Percentiles rank a stretch among this genome's conserved stretches.
Conservation (phyloP, 2,329 filamentous ascomycete species). For the Spiromastix sp. region DNA sequence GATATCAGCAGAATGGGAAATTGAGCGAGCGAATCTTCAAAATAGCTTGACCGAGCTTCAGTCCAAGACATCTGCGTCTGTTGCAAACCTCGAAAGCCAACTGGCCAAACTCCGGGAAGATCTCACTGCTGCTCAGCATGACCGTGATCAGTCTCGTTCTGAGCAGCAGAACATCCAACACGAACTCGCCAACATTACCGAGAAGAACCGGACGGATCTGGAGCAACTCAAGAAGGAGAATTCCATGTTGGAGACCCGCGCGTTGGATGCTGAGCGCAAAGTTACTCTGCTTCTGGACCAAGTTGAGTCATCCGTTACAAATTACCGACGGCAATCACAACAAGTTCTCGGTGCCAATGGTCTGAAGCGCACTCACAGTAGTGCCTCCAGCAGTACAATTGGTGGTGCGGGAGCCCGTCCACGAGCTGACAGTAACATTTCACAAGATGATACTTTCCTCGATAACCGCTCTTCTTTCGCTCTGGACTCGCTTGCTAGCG, state of each 20-base stretch:
- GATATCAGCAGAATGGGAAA: slow-evolving; percentile 57
- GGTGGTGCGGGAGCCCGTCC: slow-evolving; percentile 24
- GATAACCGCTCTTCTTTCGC: slow-evolving; percentile 53
- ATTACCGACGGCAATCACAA: slow-evolving; percentile 70
- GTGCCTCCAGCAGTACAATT: slow-evolving; percentile 41
- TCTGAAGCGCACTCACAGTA: slow-evolving; percentile 43
- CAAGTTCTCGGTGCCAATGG: slow-evolving; percentile 25
- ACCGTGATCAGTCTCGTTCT: slow-evolving; percentile 57
- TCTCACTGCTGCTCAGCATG: slow-evolving; percentile 52
- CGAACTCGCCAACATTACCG: slow-evolving; percentile 46
- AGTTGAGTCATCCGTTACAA: slow-evolving; percentile 86
- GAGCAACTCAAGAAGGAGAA: slow-evolving; percentile 81
- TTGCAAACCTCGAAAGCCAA: slow-evolving; percentile 59
- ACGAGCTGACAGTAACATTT: slow-evolving; percentile 31
- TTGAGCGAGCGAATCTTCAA: slow-evolving; percentile 58
- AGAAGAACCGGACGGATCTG: slow-evolving; percentile 56
- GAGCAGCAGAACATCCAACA: slow-evolving; percentile 44
- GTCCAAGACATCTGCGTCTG: slow-evolving; percentile 54
- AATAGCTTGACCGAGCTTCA: slow-evolving; percentile 61
- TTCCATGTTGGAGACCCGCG: slow-evolving; percentile 66
- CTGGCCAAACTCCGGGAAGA: slow-evolving; percentile 60
- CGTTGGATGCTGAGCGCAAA: slow-evolving; percentile 82
- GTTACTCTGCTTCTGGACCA: slow-evolving; percentile 89
- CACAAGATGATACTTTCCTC: slow-evolving; percentile 33
- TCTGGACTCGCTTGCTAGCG: slow-evolving; percentile 80